Evolutionary conservation across 2,329 filamentous ascomycete genomes (phyloP), one percentile per base, ranked within the genome.

Genomic region (Lachnellula occidentalis): DNA sequence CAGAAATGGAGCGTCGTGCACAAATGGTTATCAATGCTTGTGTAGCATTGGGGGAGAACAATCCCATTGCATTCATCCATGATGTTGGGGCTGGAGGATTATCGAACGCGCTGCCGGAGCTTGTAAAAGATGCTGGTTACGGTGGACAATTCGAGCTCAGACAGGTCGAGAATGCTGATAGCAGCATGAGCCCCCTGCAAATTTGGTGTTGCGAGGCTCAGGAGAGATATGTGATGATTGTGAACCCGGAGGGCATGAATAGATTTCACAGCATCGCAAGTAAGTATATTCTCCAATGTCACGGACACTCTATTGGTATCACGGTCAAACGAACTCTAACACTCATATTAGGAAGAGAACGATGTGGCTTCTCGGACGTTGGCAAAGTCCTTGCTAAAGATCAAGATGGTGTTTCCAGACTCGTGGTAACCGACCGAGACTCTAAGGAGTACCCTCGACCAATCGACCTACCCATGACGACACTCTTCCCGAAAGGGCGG

Each of bases 11-110:
- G 72, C 81, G 94, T 59, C 82, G 94, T 64, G 94, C 92, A 2
- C 94, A 99, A 74, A 95, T 97, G 82, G 94, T 99, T 61, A 99
- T 99, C 72, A 94, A 97, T 72, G 86, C 90, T 4, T 99, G 94
- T 70, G 85, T 88, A 27, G 86, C 90, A 3, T 81, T 97, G 64
- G 92, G 92, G 15, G 76, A 85, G 4, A 78, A 90, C 60, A 97
- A 88, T 68, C 94, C 94, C 0, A 97, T 99, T 63, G 87, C 90
- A 53, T 92, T 97, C 74, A 97, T 99, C 60, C 94, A 99, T 70
- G 94, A 99, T 68, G 94, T 99, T 45, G 94, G 94, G 58, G 94
- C 94, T 49, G 94, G 94, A 66, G 94, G 94, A 56, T 75, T 92
- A 34, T 91, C 87, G 34, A 83, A 82, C 61, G 92, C 91, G 34